A percentile compares a stretch with the other conserved stretches of the same genome.
phyloP scores from a whole-genome alignment of 257 asterid genomes.

The Rubia yunnanensis region DNA sequence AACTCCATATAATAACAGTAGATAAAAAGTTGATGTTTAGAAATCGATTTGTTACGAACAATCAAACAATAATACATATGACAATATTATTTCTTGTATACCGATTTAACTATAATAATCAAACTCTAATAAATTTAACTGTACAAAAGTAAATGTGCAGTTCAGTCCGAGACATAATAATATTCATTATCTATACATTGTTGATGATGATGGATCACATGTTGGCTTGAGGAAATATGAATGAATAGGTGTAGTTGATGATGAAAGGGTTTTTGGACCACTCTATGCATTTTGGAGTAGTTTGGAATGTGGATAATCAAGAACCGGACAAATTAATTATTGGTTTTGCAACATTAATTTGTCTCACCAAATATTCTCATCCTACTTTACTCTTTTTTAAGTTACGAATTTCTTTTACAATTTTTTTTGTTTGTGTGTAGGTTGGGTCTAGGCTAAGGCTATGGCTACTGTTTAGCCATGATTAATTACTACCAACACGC shows the following conservation, averaged over 20 bases:
- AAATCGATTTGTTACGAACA: too few relatives aligned
- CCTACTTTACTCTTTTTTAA: not conserved
- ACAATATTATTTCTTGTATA: too few relatives aligned
- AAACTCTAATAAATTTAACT: too few relatives aligned
- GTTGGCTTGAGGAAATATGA: constrained; percentile 11
- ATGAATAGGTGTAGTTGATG: not conserved
- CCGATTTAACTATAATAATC: too few relatives aligned
- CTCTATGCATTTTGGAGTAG: not conserved
- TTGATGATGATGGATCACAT: constrained; percentile 10
- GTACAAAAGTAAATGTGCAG: too few relatives aligned
- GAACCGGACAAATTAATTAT: constrained; percentile 1
- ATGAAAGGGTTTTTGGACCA: constrained; percentile 11
- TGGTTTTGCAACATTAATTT: not conserved
- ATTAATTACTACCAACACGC: not conserved
- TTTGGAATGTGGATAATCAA: not conserved
- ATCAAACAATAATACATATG: too few relatives aligned
- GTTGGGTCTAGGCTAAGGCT: not conserved
- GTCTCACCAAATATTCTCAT: not conserved
- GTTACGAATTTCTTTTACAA: too few relatives aligned
- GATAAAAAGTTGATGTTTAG: too few relatives aligned
- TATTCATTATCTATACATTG: too few relatives aligned
- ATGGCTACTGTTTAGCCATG: not conserved
- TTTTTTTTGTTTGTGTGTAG: not conserved
- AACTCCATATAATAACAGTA: too few relatives aligned
- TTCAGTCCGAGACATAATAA: too few relatives aligned